These are phyloP conservation scores for Curvularia sp. DNA, from an alignment of 2,329 filamentous ascomycete species.

Conservation along the genomic window DNA sequence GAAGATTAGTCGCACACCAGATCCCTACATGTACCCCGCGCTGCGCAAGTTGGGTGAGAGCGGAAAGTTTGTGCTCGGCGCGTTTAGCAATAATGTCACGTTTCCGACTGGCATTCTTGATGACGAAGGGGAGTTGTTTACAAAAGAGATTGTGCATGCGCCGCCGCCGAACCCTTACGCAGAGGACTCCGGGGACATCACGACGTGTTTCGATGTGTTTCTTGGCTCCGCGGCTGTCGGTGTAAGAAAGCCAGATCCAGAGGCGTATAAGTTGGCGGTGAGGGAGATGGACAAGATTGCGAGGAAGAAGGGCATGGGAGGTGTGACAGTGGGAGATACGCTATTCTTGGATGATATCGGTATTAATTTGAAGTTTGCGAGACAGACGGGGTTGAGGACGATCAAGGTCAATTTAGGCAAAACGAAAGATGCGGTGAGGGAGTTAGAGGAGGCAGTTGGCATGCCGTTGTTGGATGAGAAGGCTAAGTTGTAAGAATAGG, in stretches of 20 bases:
- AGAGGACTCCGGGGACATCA: constrained; percentile 59
- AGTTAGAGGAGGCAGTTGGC: constrained; percentile 78
- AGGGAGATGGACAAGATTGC: constrained; percentile 69
- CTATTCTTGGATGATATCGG: constrained; percentile 95
- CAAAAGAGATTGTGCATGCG: constrained; percentile 43
- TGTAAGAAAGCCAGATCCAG: constrained; percentile 82
- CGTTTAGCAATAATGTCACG: constrained; percentile 87
- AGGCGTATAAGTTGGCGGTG: constrained; percentile 79
- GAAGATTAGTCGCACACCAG: constrained; percentile 70
- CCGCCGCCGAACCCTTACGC: constrained; percentile 32
- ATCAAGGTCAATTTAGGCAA: constrained; percentile 83
- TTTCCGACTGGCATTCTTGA: constrained; percentile 79
- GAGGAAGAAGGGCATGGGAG: constrained; percentile 58
- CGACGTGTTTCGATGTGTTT: constrained; percentile 81
- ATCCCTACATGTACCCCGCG: constrained; percentile 89
- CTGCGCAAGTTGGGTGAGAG: constrained; percentile 68
- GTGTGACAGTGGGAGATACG: constrained; percentile 70
- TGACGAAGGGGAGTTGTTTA: constrained; percentile 56
- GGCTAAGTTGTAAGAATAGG: constrained; percentile 32
- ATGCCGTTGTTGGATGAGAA: constrained; percentile 63
- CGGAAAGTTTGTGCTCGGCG: constrained; percentile 64
- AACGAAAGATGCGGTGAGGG: constrained; percentile 79
- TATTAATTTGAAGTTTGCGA: constrained; percentile 84
- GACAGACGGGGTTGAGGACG: constrained; percentile 75
- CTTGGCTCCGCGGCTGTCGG: constrained; percentile 86